Base-by-base conservation (phyloP, 306 rosid species). In the Acacia acuminata region DNA sequence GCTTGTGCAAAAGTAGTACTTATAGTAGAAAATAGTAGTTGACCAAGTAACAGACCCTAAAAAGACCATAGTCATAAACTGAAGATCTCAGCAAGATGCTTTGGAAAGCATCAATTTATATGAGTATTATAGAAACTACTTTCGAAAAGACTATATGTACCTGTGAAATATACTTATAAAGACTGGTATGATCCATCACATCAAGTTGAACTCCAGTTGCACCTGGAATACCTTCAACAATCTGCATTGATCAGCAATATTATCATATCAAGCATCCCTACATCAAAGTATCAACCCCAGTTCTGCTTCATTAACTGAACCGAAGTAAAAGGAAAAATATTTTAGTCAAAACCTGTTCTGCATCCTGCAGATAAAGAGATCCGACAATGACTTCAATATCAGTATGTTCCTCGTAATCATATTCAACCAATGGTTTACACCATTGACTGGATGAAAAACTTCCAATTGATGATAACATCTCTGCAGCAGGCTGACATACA, bases 401-500 rank as follows among this genome's bases (percentile, higher is more conserved):
- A 79, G 85, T 88, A 74, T 87, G 85, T 73, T 84, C 92, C 71
- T 91, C 95, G 32, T 81, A 76, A 79, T 90, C 89, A 68, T 90
- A 88, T 79, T 88, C 93, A 56, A 83, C 60, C 80, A 82, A 81
- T 79, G 90, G 73, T 86, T 88, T 84, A 85, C 47, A 80, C 90
- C 88, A 85, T 30, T 82, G 82, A 42, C 76, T 67, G 48, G 89
- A 86, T 71, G 94, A 86, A 73, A 20, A 63, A 36, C 73, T 86
- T 86, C 98, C 91, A 76, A 85, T 22, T 75, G 98, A 92, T 22
- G 93, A 90, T 79, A 96, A 73, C 84, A 96, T 81, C 80, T 92
- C 92, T 3, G 92, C 97, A 61, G 99, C 98, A 61, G 99, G 99
- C 82, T 85, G 92, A 85, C 99, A 96, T 81, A 96, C 98, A 67